Percentiles rank a stretch among this genome's conserved stretches.
These are phyloP conservation scores for Ophiostoma ips DNA, from an alignment of 2,329 filamentous ascomycete species.

Conservation along the genomic window DNA sequence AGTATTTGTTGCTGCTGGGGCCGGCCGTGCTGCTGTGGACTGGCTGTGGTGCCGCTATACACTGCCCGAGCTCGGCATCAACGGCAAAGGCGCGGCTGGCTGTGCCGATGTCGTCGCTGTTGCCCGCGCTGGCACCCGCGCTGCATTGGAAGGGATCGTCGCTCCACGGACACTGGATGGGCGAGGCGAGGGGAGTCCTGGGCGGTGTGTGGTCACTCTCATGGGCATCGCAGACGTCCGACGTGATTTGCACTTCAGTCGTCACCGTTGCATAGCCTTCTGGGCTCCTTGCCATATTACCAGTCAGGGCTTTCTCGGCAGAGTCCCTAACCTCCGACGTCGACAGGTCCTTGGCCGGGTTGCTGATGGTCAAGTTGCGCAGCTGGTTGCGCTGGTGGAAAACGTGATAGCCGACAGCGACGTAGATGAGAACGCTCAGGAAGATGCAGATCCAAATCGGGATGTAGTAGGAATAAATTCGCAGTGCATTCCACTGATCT, in stretches of 20 bases:
- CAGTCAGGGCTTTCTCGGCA: background rate
- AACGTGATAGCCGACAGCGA: conserved; percentile 44
- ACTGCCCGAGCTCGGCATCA: background rate
- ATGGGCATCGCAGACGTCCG: conserved; percentile 16
- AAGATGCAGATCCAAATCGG: conserved; percentile 47
- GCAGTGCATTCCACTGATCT: conserved; percentile 37
- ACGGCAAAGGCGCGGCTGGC: background rate
- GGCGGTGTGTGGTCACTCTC: conserved; percentile 5
- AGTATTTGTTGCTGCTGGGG: background rate
- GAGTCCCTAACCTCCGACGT: conserved; percentile 16
- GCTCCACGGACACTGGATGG: conserved; percentile 9
- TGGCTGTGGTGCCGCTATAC: background rate
- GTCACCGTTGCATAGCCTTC: conserved; percentile 35
- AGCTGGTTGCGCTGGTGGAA: conserved; percentile 43
- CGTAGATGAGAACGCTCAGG: conserved; percentile 40
- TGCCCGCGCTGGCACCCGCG: background rate
- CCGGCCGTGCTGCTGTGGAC: conserved; percentile 3
- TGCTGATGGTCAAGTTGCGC: conserved; percentile 37
- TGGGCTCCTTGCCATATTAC: conserved; percentile 11
- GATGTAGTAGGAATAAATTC: conserved; percentile 48
- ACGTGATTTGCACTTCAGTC: conserved; percentile 35
- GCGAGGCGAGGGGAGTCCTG: conserved; percentile 3
- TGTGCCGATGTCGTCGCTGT: background rate
- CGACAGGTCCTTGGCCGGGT: conserved; percentile 22
- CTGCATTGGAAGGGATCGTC: conserved; percentile 4